A percentile compares a stretch with the other conserved stretches of the same genome.
Conservation (phyloP, 345 rosid species). For the Aegle marmelos region DNA sequence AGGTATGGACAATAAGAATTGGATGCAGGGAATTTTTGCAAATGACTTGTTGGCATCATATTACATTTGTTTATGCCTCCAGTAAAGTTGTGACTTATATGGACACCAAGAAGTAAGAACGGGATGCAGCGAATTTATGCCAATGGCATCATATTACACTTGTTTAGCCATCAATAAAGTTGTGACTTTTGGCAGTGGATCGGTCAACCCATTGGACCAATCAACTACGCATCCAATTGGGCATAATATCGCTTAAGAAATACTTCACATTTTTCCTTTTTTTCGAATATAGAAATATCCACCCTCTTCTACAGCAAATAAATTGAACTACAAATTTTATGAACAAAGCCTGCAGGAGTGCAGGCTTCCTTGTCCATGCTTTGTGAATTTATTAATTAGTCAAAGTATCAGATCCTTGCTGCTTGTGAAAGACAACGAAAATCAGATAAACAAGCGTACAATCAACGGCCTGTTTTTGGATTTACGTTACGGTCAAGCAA, state of each 20-base stretch:
- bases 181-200: not conserved
- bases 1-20: not conserved
- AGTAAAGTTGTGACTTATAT: not conserved
- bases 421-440: not conserved
- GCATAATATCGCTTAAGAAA: not conserved
- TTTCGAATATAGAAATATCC: not conserved
- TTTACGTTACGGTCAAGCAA: not conserved
- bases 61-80: not conserved
- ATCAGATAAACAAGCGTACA: not conserved
- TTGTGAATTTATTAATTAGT: not conserved
- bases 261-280: not conserved
- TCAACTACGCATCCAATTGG: not conserved
- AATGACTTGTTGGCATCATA: no score
- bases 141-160: not conserved
- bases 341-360: not conserved
- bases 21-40: not conserved
- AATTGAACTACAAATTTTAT: not conserved
- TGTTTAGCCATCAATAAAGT: not conserved
- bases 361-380: not conserved
- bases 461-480: conserved; percentile 3
- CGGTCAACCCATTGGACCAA: not conserved
- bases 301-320: not conserved
- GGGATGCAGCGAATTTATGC: not conserved
- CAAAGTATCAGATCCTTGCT: not conserved
- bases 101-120: no score